Conservation (phyloP, 192 early-diverging fungal species). For the Linnemannia hyalina region DNA sequence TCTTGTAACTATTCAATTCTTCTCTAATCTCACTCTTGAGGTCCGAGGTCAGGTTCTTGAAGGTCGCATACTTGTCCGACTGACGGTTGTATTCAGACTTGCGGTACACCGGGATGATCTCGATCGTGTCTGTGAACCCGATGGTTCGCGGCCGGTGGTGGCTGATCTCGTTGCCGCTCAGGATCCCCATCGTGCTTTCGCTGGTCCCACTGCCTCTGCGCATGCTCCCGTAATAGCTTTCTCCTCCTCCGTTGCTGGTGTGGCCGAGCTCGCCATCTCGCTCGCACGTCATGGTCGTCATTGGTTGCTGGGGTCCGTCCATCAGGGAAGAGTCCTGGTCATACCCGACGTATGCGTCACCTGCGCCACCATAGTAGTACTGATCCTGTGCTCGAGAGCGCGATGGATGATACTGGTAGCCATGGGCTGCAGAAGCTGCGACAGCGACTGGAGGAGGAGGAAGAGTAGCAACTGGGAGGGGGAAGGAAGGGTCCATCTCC, state of each 20-base stretch:
- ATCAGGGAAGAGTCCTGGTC: background rate
- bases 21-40: slow-evolving; percentile 52
- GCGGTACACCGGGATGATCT: slow-evolving; percentile 45
- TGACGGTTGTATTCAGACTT: slow-evolving; percentile 47
- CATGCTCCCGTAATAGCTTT: background rate
- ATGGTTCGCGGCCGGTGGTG: background rate
- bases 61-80: slow-evolving; percentile 47
- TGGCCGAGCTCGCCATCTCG: background rate
- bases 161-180: background rate
- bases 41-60: slow-evolving; percentile 43
- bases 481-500: background rate
- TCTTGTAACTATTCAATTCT: slow-evolving; percentile 57
- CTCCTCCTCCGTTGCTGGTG: background rate
- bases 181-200: background rate
- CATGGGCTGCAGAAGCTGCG: background rate
- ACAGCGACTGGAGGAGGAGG: background rate
- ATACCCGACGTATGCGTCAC: background rate
- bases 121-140: slow-evolving; percentile 34
- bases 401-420: background rate
- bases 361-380: background rate
- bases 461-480: background rate
- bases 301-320: background rate
- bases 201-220: background rate
- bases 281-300: background rate
- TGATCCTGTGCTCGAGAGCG: background rate